These are phyloP conservation scores for Pythium biforme DNA, from an alignment of 352 stramenopile genomes.

Conservation along the genomic window DNA sequence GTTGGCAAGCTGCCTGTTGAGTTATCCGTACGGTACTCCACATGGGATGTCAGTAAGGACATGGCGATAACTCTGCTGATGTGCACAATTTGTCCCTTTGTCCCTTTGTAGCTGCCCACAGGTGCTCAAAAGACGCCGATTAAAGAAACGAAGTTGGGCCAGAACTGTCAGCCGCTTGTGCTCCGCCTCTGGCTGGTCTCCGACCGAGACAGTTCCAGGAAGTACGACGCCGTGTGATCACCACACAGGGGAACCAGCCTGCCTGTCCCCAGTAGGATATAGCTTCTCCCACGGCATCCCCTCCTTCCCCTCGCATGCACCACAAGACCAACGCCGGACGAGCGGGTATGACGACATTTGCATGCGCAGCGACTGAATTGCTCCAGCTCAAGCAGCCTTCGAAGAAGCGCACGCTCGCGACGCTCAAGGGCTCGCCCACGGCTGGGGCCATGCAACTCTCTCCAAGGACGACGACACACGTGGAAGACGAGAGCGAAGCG, in stretches of 20 bases:
- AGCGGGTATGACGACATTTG: neutral
- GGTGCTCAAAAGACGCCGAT: neutral
- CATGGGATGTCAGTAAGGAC: neutral
- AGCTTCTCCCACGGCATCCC: neutral
- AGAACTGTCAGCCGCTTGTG: neutral
- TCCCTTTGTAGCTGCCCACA: neutral
- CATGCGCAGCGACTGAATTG: neutral
- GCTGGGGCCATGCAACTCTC: neutral
- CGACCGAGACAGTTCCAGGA: neutral
- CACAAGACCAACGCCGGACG: neutral
- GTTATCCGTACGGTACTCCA: too few relatives aligned
- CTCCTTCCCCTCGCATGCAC: neutral
- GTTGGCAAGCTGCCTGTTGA: too few relatives aligned
- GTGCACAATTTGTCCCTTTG: neutral
- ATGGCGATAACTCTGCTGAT: neutral
- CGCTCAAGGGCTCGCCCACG: neutral
- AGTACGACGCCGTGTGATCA: neutral
- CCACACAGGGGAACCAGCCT: neutral
- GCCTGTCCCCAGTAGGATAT: too few relatives aligned
- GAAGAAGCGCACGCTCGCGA: neutral
- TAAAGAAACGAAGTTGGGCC: neutral
- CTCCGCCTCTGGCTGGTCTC: neutral
- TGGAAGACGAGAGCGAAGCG: constrained; percentile 38
- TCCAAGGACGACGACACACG: neutral
- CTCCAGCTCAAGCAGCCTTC: neutral